Base-by-base conservation (phyloP, 2,329 filamentous ascomycete genomes). In the Sclerotinia trifoliorum region DNA sequence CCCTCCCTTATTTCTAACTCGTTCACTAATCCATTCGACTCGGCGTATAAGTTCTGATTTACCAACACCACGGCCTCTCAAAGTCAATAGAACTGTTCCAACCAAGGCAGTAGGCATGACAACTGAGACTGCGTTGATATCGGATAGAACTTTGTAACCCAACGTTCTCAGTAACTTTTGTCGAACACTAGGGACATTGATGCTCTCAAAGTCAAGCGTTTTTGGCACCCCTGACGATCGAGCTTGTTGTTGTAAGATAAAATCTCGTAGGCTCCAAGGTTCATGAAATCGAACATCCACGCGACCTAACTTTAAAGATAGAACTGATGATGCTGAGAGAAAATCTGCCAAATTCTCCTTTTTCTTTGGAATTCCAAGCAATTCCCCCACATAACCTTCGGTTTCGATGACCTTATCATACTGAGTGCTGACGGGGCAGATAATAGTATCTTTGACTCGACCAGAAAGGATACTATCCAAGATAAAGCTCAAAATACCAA, bases 391-490 rank as follows among this genome's bases (percentile, higher is more conserved):
- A 76, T 99, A 99, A 6, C 93, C 95, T 79, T 97, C 93, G 0
- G 96, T 97, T 79, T 99, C 95, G 69, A 99, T 96, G 67, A 99
- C 95, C 77, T 98, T 99, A 83, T 99, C 95, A 77, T 99, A 99
- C 78, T 99, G 95, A 0, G 94, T 97, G 78, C 92, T 96, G 57
- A 99, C 95, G 0, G 95, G 95, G 74, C 94, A 97, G 65, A 99
- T 93, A 54, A 97, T 91, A 44, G 93, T 90, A 78, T 99, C 95
- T 58, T 96, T 84, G 0, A 97, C 93, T 8, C 94, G 86, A 0
- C 94, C 93, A 0, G 92, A 96, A 7, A 97, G 81, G 19, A 99
- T 84, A 73, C 93, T 96, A 74, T 99, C 95, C 24, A 99, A 81
- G 51, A 98, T 86, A 75, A 97, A 99, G 75, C 88, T 92, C 39